These are phyloP conservation scores for Triticum timopheevii DNA, from an alignment of 176 grass and related monocot genomes.

Conservation along the genomic window DNA sequence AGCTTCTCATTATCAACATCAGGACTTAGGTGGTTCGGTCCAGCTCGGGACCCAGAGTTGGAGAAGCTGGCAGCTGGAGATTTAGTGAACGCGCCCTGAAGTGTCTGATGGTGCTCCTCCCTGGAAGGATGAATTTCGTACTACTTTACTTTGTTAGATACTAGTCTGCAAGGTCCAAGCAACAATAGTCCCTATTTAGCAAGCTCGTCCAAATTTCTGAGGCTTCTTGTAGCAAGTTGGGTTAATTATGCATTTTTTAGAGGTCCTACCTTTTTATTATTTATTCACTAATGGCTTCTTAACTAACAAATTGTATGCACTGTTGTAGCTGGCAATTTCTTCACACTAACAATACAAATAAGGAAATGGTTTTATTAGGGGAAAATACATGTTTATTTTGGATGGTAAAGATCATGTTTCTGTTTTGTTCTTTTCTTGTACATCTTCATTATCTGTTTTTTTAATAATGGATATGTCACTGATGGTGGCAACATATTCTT, in stretches of 20 bases:
- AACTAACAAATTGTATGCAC: too few relatives aligned
- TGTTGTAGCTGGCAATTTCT: neutral
- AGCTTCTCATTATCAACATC: too few relatives aligned
- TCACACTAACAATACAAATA: neutral
- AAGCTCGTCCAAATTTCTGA: neutral
- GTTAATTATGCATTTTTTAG: neutral
- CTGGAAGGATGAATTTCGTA: neutral
- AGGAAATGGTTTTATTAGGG: neutral
- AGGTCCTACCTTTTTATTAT: neutral
- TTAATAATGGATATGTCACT: neutral
- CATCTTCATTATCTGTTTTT: neutral
- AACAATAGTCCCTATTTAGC: neutral
- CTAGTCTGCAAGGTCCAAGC: neutral
- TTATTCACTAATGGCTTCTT: neutral
- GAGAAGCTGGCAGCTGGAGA: too few relatives aligned
- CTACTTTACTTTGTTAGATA: neutral
- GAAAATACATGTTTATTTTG: neutral
- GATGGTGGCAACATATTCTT: neutral
- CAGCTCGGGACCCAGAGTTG: too few relatives aligned
- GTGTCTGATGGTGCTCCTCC: neutral
- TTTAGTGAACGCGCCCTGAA: too few relatives aligned
- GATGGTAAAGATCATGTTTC: neutral
- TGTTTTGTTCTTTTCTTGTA: neutral
- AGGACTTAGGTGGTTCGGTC: too few relatives aligned
- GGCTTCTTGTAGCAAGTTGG: neutral